Percentiles rank a stretch among this genome's conserved stretches.
Conservation (phyloP, 306 rosid genomes). For the Amphicarpaea edgeworthii region DNA sequence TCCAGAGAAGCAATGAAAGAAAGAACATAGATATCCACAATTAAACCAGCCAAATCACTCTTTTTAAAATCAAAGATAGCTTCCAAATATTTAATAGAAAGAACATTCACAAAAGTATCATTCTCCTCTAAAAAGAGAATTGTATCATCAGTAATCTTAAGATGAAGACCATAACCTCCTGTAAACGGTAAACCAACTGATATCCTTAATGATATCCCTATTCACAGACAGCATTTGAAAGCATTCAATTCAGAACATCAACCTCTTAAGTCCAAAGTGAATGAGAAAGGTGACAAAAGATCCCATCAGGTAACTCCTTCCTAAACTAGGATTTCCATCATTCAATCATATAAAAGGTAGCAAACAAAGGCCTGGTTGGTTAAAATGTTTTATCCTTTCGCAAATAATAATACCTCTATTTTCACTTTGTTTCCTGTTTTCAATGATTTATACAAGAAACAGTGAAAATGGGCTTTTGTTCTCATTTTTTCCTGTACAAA, state of each 20-base stretch:
- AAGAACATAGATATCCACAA: conserved; percentile 4
- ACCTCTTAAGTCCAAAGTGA: conserved; percentile 25
- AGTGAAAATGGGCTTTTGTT: background rate
- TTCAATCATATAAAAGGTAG: conserved; percentile 15
- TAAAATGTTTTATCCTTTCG: background rate
- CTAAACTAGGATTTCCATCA: background rate
- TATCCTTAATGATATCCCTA: conserved; percentile 12
- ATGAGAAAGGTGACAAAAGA: conserved; percentile 1
- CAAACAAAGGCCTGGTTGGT: background rate
- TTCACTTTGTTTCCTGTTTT: background rate
- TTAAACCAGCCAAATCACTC: conserved; percentile 15
- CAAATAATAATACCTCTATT: background rate
- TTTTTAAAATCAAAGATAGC: background rate
- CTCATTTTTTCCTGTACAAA: background rate
- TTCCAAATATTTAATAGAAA: background rate
- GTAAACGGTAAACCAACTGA: background rate
- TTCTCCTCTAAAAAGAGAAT: conserved; percentile 17
- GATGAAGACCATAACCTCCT: background rate
- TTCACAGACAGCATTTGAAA: background rate
- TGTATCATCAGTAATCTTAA: conserved; percentile 11
- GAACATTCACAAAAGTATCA: background rate
- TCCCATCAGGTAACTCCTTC: background rate
- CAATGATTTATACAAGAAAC: background rate
- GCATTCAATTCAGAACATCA: background rate
- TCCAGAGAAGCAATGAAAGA: conserved; percentile 22